A percentile compares a stretch with the other conserved stretches of the same genome.
phyloP scores from a whole-genome alignment of 148 eudicot species.

The Dysphania ambrosioides region DNA sequence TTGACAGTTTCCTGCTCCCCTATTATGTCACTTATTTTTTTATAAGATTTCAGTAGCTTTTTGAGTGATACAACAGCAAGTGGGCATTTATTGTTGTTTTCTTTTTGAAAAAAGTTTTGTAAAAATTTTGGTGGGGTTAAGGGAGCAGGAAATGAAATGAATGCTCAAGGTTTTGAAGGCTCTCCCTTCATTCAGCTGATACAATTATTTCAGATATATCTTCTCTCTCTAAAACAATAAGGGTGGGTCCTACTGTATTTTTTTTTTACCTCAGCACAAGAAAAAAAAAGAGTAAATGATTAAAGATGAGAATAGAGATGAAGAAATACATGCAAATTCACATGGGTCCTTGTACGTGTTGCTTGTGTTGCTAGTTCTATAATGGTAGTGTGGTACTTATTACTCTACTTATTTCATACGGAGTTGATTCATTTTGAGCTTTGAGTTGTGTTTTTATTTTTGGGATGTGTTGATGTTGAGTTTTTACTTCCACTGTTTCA shows the following conservation, averaged over 20 bases:
- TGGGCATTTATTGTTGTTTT: slow-evolving; percentile 17
- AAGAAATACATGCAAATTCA: slow-evolving; percentile 8
- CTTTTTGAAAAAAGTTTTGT: no score
- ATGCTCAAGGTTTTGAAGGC: slow-evolving; percentile 25
- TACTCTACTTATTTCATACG: background rate
- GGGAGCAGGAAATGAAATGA: slow-evolving; percentile 4
- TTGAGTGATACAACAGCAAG: slow-evolving; percentile 23
- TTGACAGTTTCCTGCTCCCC: slow-evolving; percentile 17
- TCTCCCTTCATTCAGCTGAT: slow-evolving; percentile 26
- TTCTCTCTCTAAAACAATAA: background rate
- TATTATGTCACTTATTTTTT: slow-evolving; percentile 6
- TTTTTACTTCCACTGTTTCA: background rate
- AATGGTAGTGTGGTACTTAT: background rate
- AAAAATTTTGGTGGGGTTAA: background rate
- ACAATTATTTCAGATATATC: slow-evolving; percentile 27
- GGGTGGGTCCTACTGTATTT: slow-evolving; percentile 14
- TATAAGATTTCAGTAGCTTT: slow-evolving; percentile 6
- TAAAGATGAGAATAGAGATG: background rate
- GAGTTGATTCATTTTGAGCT: background rate
- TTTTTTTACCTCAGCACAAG: slow-evolving; percentile 13
- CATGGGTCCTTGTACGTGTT: slow-evolving; percentile 27
- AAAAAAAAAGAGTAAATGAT: background rate
- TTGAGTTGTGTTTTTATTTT: background rate
- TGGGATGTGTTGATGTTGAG: background rate
- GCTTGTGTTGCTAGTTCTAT: background rate